Percentiles rank a stretch among this genome's conserved stretches.
phyloP scores from a whole-genome alignment of 169 alveolate genomes.

The Cytauxzoon felis region DNA sequence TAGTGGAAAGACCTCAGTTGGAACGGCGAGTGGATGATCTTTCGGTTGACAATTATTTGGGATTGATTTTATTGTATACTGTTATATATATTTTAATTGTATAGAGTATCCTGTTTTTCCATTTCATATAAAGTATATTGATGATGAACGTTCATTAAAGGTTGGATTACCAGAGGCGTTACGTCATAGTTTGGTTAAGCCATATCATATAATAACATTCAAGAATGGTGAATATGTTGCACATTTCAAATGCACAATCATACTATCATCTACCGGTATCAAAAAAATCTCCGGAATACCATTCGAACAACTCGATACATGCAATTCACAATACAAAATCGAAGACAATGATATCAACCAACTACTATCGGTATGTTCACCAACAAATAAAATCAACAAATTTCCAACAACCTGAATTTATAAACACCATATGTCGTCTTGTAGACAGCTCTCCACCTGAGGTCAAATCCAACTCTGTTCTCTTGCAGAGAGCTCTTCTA shows the following conservation, averaged over 20 bases:
- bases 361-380: constrained; percentile 33
- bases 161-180: constrained; percentile 94
- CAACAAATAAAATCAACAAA: not conserved
- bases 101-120: constrained; percentile 78
- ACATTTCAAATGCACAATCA: constrained; percentile 87
- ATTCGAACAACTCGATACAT: constrained; percentile 29
- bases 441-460: too few relatives aligned
- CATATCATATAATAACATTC: constrained; percentile 89
- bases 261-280: constrained; percentile 84
- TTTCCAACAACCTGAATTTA: too few relatives aligned
- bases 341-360: constrained; percentile 32
- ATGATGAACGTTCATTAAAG: constrained; percentile 78
- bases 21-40: not conserved
- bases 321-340: constrained; percentile 42
- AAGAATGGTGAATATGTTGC: constrained; percentile 90
- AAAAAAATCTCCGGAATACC: constrained; percentile 77
- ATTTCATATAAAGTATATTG: constrained; percentile 71
- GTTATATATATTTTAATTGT: too few relatives aligned
- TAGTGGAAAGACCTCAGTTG: too few relatives aligned
- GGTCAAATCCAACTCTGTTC: too few relatives aligned
- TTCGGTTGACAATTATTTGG: not conserved
- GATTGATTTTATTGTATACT: not conserved
- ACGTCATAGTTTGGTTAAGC: constrained; percentile 90
- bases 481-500: too few relatives aligned
- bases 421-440: too few relatives aligned